These are phyloP conservation scores for Pseudogymnoascus sp. DNA, from an alignment of 2,329 filamentous ascomycete genomes.

Conservation along the genomic window DNA sequence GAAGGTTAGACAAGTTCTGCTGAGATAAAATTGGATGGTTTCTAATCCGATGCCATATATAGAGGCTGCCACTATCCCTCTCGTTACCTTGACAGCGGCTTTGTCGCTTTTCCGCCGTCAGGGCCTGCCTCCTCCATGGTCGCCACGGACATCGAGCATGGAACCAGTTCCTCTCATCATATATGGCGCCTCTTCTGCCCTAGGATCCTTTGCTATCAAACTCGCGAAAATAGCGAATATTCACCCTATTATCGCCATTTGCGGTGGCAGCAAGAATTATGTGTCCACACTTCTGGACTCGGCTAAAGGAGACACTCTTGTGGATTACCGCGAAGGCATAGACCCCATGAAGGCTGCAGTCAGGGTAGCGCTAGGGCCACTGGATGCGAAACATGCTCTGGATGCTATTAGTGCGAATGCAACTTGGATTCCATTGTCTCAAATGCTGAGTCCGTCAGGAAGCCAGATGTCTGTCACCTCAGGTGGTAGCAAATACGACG, in stretches of 20 bases:
- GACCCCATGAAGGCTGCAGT: constrained; percentile 31
- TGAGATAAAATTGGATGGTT: constrained; percentile 21
- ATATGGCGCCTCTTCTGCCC: constrained; percentile 24
- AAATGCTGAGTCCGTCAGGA: background rate
- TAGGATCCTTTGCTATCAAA: constrained; percentile 50
- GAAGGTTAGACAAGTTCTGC: constrained; percentile 33
- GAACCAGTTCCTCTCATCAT: constrained; percentile 20
- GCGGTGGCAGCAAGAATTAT: constrained; percentile 40
- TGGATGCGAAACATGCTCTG: constrained; percentile 23
- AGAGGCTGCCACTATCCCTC: constrained; percentile 38
- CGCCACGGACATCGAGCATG: constrained; percentile 13
- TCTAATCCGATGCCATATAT: constrained; percentile 39
- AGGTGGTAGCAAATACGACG: background rate
- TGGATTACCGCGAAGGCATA: constrained; percentile 50
- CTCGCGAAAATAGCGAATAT: constrained; percentile 41
- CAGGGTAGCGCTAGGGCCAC: constrained; percentile 21
- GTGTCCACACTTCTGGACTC: constrained; percentile 42
- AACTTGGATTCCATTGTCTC: constrained; percentile 22
- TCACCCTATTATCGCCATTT: constrained; percentile 52
- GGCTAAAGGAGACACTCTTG: constrained; percentile 44
- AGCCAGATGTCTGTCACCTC: background rate
- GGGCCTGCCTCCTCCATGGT: constrained; percentile 34
- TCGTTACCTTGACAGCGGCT: constrained; percentile 38
- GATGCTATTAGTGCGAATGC: constrained; percentile 25
- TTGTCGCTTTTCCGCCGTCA: constrained; percentile 33